Conservation (phyloP, 2,329 filamentous ascomycete species). For the Colletotrichum orchidophilum region DNA sequence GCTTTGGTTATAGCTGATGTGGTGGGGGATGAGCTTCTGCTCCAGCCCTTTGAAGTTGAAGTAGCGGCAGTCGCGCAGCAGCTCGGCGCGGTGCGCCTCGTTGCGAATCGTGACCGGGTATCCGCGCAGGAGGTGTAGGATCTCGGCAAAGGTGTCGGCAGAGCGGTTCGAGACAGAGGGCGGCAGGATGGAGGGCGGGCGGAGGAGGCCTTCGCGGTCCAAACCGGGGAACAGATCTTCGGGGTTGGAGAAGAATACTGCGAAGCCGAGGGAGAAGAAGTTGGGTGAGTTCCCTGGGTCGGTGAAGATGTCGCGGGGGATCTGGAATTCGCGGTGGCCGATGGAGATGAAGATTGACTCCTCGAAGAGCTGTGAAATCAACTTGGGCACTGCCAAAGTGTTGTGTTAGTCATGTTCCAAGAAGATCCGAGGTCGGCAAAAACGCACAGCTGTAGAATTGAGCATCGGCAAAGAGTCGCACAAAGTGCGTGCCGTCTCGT, state of each 20-base stretch:
- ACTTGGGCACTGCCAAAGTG: conserved; percentile 73
- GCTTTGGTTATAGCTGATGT: conserved; percentile 78
- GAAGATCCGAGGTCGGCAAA: conserved; percentile 2
- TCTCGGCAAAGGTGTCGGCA: conserved; percentile 84
- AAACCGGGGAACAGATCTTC: conserved; percentile 87
- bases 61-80: conserved; percentile 89
- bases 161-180: conserved; percentile 83
- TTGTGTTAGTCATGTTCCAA: background rate
- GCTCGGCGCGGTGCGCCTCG: conserved; percentile 78
- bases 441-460: conserved; percentile 87
- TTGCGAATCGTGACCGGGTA: conserved; percentile 82
- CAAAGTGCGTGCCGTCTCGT: conserved; percentile 85
- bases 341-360: conserved; percentile 93
- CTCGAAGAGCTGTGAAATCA: conserved; percentile 91
- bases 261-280: conserved; percentile 93
- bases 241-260: conserved; percentile 84
- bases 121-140: conserved; percentile 83
- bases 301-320: conserved; percentile 87
- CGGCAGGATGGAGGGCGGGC: conserved; percentile 86
- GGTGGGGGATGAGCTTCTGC: conserved; percentile 83
- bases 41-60: conserved; percentile 93
- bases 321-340: conserved; percentile 86
- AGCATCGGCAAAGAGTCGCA: conserved; percentile 91
- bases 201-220: conserved; percentile 78
- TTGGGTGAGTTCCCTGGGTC: conserved; percentile 91